Base-by-base conservation (phyloP, 1,139 yeast species). In the Scheffersomyces lignicola region DNA sequence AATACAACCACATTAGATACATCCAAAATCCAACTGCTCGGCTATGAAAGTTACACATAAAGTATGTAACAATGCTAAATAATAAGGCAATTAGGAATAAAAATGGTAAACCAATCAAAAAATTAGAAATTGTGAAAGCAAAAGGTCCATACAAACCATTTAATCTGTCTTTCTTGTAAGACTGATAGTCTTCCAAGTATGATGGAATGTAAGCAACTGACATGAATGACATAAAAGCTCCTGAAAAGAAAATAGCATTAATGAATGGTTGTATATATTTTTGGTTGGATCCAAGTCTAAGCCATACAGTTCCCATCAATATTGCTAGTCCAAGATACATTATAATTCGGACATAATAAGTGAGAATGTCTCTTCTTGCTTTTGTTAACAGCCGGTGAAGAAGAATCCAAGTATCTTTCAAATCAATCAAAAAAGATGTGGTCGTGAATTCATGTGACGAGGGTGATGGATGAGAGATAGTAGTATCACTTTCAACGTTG, bases 191-290 rank as follows among this genome's bases (percentile, higher is more conserved):
- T 43, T 65, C 72, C 21, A 65, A 46, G 37, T 49, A 65, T 5
- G 71, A 58, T 3, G 72, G 72, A 35, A 65, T 63, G 40, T 65
- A 65, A 3, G 72, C 72, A 21, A 65, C 71, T 2, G 70, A 54
- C 69, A 65, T 65, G 41, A 65, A 65, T 7, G 69, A 64, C 70
- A 65, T 64, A 46, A 65, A 65, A 1, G 71, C 71, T 9, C 69
- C 69, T 3, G 66, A 60, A 29, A 64, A 65, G 51, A 65, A 65
- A 17, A 65, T 59, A 12, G 72, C 72, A 47, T 60, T 64, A 36
- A 55, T 60, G 38, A 58, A 63, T 7, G 64, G 62, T 42, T 64
- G 69, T 33, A 65, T 63, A 36, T 56, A 52, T 10, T 48, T 47
- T 40, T 65, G 69, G 8, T 40, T 38, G 24, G 47, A 39, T 7